Conservation (phyloP, 1,139 yeast species). For the Hyphopichia fennica region DNA sequence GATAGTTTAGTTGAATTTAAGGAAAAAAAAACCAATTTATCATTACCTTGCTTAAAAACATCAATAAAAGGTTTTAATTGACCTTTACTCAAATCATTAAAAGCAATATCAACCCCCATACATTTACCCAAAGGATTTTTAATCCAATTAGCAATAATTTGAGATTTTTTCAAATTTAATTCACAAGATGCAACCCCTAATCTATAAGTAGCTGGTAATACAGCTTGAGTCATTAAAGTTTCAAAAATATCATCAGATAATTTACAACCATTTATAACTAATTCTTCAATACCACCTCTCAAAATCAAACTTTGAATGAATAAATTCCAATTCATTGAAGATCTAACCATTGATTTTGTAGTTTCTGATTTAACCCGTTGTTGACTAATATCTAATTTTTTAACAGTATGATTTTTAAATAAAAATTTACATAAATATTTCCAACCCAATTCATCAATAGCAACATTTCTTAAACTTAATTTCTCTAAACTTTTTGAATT, state of each 20-base stretch:
- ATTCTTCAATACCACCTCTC: slow-evolving; percentile 79
- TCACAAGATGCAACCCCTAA: slow-evolving; percentile 79
- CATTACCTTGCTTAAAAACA: slow-evolving; percentile 35
- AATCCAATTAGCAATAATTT: slow-evolving; percentile 63
- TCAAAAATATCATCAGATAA: slow-evolving; percentile 53
- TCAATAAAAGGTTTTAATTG: slow-evolving; percentile 53
- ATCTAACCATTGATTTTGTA: slow-evolving; percentile 46
- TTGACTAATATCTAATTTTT: slow-evolving; percentile 78
- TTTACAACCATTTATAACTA: slow-evolving; percentile 79
- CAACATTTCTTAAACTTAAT: slow-evolving; percentile 75
- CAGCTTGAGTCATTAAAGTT: slow-evolving; percentile 52
- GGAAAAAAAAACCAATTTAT: slow-evolving; percentile 60
- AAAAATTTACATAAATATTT: slow-evolving; percentile 69
- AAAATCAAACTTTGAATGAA: slow-evolving; percentile 56
- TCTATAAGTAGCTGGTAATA: slow-evolving; percentile 57
- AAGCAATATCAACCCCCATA: slow-evolving; percentile 84
- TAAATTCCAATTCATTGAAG: slow-evolving; percentile 75
- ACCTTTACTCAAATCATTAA: slow-evolving; percentile 65
- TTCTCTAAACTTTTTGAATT: slow-evolving; percentile 63
- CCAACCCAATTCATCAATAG: slow-evolving; percentile 76
- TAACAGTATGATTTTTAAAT: slow-evolving; percentile 53
- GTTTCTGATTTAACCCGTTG: slow-evolving; percentile 60
- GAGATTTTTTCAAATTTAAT: slow-evolving; percentile 55
- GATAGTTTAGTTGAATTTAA: slow-evolving; percentile 66
- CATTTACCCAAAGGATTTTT: slow-evolving; percentile 52